Evolutionary conservation across 495 filamentous ascomycete genomes (phyloP), one percentile per base, ranked within the genome.

Genomic region (Penicillium fimorum): DNA sequence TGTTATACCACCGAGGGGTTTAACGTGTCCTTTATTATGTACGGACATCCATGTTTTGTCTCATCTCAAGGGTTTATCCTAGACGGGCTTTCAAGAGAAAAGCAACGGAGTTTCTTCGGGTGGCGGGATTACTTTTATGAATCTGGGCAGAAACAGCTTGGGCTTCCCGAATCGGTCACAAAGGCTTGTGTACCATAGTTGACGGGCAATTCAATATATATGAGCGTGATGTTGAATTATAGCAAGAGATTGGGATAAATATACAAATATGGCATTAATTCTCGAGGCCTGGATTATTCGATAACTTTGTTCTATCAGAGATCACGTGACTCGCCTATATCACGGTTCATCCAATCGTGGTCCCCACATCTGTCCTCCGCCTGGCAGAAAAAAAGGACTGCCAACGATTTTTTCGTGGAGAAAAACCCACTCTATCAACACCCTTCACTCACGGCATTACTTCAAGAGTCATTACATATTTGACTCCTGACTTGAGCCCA

Each of bases 401-500:
- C 58, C 61, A 62, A 62, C 58, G 63, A 64, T 64, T 65, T 65
- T 68, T 64, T 63, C 53, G 53, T 61, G 65, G 62, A 62, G 62
- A 70, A 61, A 51, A 58, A 55, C 32, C 50, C 56, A 53, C 57
- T 60, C 54, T 47, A 48, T 57, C 61, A 67, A 67, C 64, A 63
- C 56, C 55, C 55, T 56, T 61, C 60, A 63, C 63, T 58, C 57
- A 27, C 53, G 44, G 53, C 45, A 41, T 56, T 32, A 40, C 53
- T 49, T 56, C 33, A 42, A 67, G 61, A 65, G 62, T 67, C 63
- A 63, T 15, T 58, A 30, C 32, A 18, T 37, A 45, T 41, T 63
- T 62, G 63, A 68, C 68, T 71, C 66, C 57, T 60, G 63, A 64
- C 47, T 43, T 41, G 58, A 74, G 67, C 71, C 73, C 73, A 76